Evolutionary conservation across 371 early-diverging fungal species (phyloP).

Genomic region (Mucor indicus): DNA sequence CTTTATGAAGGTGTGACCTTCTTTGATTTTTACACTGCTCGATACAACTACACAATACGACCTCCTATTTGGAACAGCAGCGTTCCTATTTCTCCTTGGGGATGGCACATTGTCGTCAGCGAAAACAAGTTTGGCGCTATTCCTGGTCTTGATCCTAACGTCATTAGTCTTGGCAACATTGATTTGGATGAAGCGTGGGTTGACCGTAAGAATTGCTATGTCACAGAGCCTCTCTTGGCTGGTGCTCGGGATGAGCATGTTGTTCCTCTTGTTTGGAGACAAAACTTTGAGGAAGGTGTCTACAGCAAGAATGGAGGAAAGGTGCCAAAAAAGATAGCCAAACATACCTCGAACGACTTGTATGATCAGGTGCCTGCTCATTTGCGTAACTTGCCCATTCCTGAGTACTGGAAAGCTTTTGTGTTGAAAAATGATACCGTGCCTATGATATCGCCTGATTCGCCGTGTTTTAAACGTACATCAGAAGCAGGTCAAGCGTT

Average conservation of each 20-base stretch:
- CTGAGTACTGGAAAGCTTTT: constrained; percentile 37
- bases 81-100: constrained; percentile 37
- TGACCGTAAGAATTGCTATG: constrained; percentile 38
- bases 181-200: constrained; percentile 21
- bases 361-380: constrained; percentile 26
- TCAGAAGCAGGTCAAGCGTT: too few species aligned
- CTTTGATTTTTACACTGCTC: constrained; percentile 43
- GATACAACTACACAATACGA: constrained; percentile 33
- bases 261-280: constrained; percentile 35
- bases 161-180: constrained; percentile 43
- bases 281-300: constrained; percentile 19
- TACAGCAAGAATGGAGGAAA: constrained; percentile 21
- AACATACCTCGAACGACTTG: constrained; percentile 19
- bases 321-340: constrained; percentile 22
- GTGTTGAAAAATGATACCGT: constrained; percentile 29
- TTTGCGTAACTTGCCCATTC: constrained; percentile 31
- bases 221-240: constrained; percentile 26
- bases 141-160: constrained; percentile 32
- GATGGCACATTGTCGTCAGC: constrained; percentile 28
- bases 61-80: constrained; percentile 40
- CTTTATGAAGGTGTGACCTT: constrained; percentile 44
- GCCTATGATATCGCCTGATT: constrained; percentile 29
- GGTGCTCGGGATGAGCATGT: constrained; percentile 2
- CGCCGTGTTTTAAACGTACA: constrained; percentile 4
- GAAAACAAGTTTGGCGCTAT: constrained; percentile 36